Evolutionary conservation across 306 rosid genomes (phyloP), one percentile per base, ranked within the genome.

Genomic region (Casuarina equisetifolia): DNA sequence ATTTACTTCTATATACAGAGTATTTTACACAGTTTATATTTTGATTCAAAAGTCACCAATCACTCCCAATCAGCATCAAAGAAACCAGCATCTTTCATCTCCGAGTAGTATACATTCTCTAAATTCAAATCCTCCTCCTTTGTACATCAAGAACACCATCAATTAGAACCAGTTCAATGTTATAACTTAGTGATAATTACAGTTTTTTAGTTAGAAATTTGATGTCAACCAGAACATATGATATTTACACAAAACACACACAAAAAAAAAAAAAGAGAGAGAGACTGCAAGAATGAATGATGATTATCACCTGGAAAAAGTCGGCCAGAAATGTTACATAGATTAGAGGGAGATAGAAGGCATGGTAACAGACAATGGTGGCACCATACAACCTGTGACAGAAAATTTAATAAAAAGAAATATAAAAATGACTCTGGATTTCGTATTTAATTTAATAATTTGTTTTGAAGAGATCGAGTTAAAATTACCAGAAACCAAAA

Each of bases 71-170:
- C 95, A 6, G 90, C 78, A 81, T 92, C 97, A 39, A 92, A 94
- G 87, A 92, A 94, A 74, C 98, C 96, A 40, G 98, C 95, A 82
- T 94, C 98, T 88, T 92, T 94, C 98, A 94, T 94, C 81, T 94
- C 97, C 16, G 97, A 94, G 82, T 94, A 94, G 81, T 94, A 90
- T 35, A 88, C 91, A 80, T 88, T 90, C 75, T 94, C 98, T 88
- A 94, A 88, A 69, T 85, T 89, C 87, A 92, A 69, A 84, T 85
- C 91, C 6, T 94, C 94, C 82, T 92, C 98, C 98, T 94, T 81
- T 43, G 55, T 74, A 32, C n/a, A 74, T 43, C 82, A 74, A 44
- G 42, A 66, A 9, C 50, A 74, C 43, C 48, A 39, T 35, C 46
- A 67, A 74, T 17, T 45, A 38, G 64, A 45, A 69, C 0, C 16